Percentiles rank a stretch among this genome's conserved stretches.
Conservation (phyloP, 129 eudicot genomes). For the Mikania micrantha region DNA sequence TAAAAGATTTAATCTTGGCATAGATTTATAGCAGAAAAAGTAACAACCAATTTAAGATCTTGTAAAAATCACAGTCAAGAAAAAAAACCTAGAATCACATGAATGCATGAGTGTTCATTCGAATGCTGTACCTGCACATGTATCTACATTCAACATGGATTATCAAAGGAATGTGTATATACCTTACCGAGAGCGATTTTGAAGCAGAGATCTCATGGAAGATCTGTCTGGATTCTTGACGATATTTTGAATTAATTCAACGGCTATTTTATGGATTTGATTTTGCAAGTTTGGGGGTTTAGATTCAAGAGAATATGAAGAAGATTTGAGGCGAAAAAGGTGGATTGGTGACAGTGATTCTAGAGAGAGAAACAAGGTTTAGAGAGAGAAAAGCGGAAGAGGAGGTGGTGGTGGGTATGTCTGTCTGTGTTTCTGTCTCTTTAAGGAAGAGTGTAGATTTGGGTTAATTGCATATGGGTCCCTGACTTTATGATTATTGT, state of each 20-base stretch:
- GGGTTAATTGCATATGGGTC: constrained; percentile 4
- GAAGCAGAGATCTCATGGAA: constrained; percentile 13
- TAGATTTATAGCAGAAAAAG: neutral
- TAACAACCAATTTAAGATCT: too few species aligned
- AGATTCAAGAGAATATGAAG: constrained; percentile 9
- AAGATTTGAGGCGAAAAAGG: constrained; percentile 15
- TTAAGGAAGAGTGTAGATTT: constrained; percentile 20
- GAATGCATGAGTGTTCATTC: constrained; percentile 1
- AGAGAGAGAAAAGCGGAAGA: constrained; percentile 28
- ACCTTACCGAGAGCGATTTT: constrained; percentile 21
- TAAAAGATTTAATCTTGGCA: neutral
- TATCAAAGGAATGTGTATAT: constrained; percentile 21
- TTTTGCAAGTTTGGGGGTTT: neutral
- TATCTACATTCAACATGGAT: constrained; percentile 6
- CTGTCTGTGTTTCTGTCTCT: constrained; percentile 13
- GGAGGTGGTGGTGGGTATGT: constrained; percentile 11
- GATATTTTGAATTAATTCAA: constrained; percentile 5
- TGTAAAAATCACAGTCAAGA: neutral
- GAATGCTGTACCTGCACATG: neutral
- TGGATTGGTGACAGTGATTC: constrained; percentile 2
- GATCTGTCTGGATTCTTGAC: constrained; percentile 18
- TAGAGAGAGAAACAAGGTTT: constrained; percentile 24
- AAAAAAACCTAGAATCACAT: constrained; percentile 24
- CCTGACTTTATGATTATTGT: neutral
- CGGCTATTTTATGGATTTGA: neutral